Percentiles rank a stretch among this genome's conserved stretches.
Evolutionary conservation across 1,284 basidiomycete genomes (phyloP).

Genomic region (Cryptococcus sp.): DNA sequence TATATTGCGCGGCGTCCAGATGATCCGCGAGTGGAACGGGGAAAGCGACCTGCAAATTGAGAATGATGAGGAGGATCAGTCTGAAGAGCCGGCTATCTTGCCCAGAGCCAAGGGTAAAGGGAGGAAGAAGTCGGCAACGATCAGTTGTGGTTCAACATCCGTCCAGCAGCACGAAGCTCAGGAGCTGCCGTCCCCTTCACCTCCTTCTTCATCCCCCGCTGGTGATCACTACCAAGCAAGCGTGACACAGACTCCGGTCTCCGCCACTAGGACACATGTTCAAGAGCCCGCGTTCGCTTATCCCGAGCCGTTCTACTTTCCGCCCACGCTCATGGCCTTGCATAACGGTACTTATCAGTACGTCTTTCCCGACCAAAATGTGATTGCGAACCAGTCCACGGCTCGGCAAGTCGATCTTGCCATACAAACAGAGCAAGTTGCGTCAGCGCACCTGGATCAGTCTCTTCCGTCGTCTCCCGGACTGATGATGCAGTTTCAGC

Average conservation of each 20-base stretch:
- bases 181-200: too few relatives aligned
- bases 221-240: too few relatives aligned
- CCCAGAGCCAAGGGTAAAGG: constrained; percentile 1
- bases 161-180: neutral
- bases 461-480: neutral
- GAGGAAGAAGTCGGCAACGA: constrained; percentile 3
- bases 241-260: too few relatives aligned
- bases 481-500: constrained; percentile 1
- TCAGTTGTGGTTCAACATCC: neutral
- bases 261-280: too few relatives aligned
- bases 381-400: neutral
- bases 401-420: neutral
- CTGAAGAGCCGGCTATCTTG: neutral
- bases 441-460: too few relatives aligned
- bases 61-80: neutral
- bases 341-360: too few relatives aligned
- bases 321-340: too few relatives aligned
- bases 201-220: too few relatives aligned
- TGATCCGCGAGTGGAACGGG: constrained; percentile 2
- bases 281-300: too few relatives aligned
- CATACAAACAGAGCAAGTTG: too few relatives aligned
- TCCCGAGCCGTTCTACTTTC: too few relatives aligned
- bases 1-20: constrained; percentile 10
- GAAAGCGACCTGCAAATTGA: neutral
- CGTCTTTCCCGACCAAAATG: too few relatives aligned